A percentile compares a stretch with the other conserved stretches of the same genome.
phyloP scores from a whole-genome alignment of 805 yeast species.

The Starmerella khaoyaiensis region DNA sequence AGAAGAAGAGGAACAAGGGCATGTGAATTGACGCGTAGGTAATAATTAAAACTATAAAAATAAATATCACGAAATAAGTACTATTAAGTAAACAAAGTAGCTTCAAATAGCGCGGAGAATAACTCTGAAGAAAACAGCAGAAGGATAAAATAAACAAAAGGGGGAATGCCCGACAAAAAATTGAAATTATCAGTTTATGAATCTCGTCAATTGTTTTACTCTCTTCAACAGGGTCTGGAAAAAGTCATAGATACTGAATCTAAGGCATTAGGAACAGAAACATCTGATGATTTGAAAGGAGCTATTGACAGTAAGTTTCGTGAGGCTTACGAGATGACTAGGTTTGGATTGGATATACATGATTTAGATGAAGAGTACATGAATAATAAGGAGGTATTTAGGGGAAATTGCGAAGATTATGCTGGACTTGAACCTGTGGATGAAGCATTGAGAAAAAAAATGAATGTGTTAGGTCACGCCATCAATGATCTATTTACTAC shows the following conservation, averaged over 20 bases:
- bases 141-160: too few species aligned
- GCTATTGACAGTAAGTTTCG: slow-evolving; percentile 27
- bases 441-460: slow-evolving; percentile 6
- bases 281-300: slow-evolving; percentile 35
- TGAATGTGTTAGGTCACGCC: slow-evolving; percentile 3
- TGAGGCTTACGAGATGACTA: slow-evolving; percentile 45
- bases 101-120: too few species aligned
- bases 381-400: slow-evolving; percentile 14
- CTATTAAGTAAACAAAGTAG: too few species aligned
- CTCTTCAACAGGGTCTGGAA: slow-evolving; percentile 5
- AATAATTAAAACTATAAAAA: too few species aligned
- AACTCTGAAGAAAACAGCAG: too few species aligned
- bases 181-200: slow-evolving; percentile 9
- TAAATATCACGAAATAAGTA: too few species aligned
- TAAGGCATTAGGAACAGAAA: too few species aligned
- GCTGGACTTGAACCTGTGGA: slow-evolving; percentile 21
- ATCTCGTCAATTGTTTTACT: slow-evolving; percentile 12
- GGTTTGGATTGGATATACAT: slow-evolving; percentile 44
- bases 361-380: slow-evolving; percentile 31
- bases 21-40: too few species aligned
- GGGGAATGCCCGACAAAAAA: slow-evolving; percentile 7
- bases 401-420: slow-evolving; percentile 18
- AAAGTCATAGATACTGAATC: slow-evolving; percentile 28
- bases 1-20: too few species aligned
- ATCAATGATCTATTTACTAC: slow-evolving; percentile 8